Conservation (phyloP, 2,329 filamentous ascomycete genomes). For the Epichloe festucae region DNA sequence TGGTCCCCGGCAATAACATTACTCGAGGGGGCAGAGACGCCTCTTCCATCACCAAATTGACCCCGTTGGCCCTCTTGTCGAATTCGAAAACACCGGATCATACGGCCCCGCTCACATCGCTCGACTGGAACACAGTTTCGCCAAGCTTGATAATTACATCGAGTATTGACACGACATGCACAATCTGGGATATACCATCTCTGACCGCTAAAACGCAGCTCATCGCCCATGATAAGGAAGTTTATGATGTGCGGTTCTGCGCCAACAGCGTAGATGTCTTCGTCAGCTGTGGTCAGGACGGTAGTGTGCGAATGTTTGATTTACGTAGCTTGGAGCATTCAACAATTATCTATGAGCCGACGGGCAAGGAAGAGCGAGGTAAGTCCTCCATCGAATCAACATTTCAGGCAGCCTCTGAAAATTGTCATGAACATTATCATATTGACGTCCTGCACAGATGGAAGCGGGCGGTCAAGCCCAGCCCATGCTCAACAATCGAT, state of each 20-base stretch:
- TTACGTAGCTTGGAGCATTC: conserved; percentile 91
- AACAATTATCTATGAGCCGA: conserved; percentile 97
- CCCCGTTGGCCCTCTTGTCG: conserved; percentile 80
- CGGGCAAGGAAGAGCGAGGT: conserved; percentile 70
- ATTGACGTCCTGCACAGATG: conserved; percentile 28
- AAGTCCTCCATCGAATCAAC: conserved; percentile 13
- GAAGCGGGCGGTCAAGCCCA: conserved; percentile 52
- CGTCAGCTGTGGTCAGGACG: conserved; percentile 93
- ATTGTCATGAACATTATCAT: background rate
- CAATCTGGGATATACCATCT: conserved; percentile 98
- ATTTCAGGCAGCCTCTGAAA: background rate
- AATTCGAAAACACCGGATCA: conserved; percentile 99
- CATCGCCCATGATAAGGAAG: conserved; percentile 97
- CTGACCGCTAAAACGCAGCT: conserved; percentile 95
- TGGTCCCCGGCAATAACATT: conserved; percentile 51
- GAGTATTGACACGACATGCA: conserved; percentile 97
- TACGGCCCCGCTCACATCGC: conserved; percentile 85
- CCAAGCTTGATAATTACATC: conserved; percentile 97
- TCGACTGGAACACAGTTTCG: conserved; percentile 97
- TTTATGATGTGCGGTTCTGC: conserved; percentile 96
- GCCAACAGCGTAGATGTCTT: conserved; percentile 98
- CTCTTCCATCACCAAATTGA: conserved; percentile 62
- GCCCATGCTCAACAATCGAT: conserved; percentile 67
- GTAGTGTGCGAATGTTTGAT: conserved; percentile 98
- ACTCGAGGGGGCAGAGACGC: conserved; percentile 44